Conservation (phyloP, 257 asterid genomes). For the Forsythia viridissima region DNA sequence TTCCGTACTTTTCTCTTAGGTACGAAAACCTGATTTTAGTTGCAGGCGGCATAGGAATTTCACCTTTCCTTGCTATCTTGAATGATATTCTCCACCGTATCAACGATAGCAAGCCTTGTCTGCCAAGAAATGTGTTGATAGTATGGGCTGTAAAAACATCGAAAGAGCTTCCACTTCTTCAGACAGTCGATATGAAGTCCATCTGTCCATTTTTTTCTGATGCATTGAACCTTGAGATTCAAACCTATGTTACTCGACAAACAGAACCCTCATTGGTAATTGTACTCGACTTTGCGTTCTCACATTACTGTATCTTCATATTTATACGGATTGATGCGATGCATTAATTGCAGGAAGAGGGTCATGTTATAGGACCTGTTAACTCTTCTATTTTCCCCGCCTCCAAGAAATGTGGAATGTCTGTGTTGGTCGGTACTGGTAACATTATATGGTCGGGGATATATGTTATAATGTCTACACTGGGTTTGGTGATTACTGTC, state of each 20-base stretch:
- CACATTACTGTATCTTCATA: neutral
- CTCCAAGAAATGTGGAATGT: constrained; percentile 52
- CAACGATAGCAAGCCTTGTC: constrained; percentile 55
- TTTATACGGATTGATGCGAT: neutral
- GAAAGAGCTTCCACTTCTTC: constrained; percentile 79
- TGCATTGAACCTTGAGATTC: constrained; percentile 63
- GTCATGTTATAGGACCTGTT: constrained; percentile 38
- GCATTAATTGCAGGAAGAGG: constrained; percentile 66
- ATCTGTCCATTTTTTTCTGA: constrained; percentile 57
- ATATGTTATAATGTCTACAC: constrained; percentile 52
- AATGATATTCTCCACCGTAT: constrained; percentile 75
- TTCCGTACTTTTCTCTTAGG: constrained; percentile 36
- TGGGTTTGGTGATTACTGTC: constrained; percentile 55
- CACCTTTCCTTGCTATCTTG: constrained; percentile 81
- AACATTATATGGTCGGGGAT: constrained; percentile 77
- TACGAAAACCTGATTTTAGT: constrained; percentile 79
- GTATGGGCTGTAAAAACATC: constrained; percentile 80
- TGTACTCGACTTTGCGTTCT: neutral
- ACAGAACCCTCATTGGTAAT: constrained; percentile 77
- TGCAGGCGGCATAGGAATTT: constrained; percentile 92
- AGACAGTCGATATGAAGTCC: constrained; percentile 59
- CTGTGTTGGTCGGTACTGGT: constrained; percentile 82
- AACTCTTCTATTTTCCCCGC: constrained; percentile 33
- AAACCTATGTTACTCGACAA: constrained; percentile 78
- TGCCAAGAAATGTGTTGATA: constrained; percentile 60